phyloP scores from a whole-genome alignment of 2,329 filamentous ascomycete genomes.

The Scleromitrula shiraiana region DNA sequence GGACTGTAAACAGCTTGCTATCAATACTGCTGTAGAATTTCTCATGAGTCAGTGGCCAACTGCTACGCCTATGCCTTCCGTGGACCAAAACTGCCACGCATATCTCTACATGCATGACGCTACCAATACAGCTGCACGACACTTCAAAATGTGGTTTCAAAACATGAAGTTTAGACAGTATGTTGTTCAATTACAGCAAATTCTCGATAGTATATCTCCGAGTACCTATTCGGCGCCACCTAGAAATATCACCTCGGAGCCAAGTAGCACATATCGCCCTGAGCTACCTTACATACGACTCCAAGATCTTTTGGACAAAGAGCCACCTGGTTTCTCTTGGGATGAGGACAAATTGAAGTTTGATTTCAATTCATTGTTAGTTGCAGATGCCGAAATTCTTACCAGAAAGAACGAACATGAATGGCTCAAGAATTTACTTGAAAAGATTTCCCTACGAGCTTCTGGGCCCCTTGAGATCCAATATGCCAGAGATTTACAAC shows the following conservation, averaged over 20 bases:
- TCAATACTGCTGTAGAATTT: neutral
- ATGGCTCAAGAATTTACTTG: slow-evolving; percentile 11
- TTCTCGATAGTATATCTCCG: neutral
- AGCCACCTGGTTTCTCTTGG: no score
- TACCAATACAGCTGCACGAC: neutral
- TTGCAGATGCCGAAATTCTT: no score
- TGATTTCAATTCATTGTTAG: neutral
- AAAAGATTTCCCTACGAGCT: slow-evolving; percentile 8
- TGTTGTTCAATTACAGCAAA: slow-evolving; percentile 6
- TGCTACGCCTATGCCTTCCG: neutral
- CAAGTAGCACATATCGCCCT: neutral
- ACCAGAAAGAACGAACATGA: neutral
- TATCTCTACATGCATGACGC: slow-evolving; percentile 5
- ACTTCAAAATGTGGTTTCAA: slow-evolving; percentile 10
- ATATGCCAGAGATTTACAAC: slow-evolving; percentile 13
- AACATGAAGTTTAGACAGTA: slow-evolving; percentile 7
- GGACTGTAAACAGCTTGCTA: neutral
- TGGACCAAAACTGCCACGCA: neutral
- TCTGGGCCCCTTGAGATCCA: slow-evolving; percentile 9
- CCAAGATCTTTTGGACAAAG: slow-evolving; percentile 1
- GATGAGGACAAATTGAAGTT: no score
- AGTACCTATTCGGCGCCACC: neutral
- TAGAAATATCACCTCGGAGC: neutral
- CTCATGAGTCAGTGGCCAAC: slow-evolving; percentile 8
- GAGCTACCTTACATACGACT: slow-evolving; percentile 2